A percentile compares a stretch with the other conserved stretches of the same genome.
phyloP scores from a whole-genome alignment of 2,329 filamentous ascomycete species.

The Fusarium sp. region DNA sequence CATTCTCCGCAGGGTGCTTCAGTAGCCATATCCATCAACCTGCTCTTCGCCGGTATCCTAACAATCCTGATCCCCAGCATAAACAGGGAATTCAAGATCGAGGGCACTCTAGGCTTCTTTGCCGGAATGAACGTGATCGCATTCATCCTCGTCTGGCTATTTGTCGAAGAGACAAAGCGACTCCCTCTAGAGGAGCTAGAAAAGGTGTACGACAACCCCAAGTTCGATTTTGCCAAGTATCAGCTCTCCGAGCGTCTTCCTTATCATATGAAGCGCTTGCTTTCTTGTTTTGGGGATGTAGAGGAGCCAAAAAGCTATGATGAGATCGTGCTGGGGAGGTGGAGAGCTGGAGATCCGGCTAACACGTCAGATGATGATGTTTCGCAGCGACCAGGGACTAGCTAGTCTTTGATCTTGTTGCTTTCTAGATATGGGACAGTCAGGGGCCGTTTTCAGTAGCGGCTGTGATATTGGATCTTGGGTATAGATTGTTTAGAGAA shows the following conservation, averaged over 20 bases:
- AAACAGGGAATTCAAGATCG: slow-evolving; percentile 39
- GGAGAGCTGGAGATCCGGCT: background rate
- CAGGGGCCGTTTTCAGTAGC: background rate
- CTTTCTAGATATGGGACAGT: background rate
- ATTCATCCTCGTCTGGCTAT: slow-evolving; percentile 55
- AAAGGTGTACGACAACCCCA: slow-evolving; percentile 41
- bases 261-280: slow-evolving; percentile 43
- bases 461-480: background rate
- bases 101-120: slow-evolving; percentile 53
- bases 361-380: background rate
- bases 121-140: slow-evolving; percentile 55
- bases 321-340: slow-evolving; percentile 8
- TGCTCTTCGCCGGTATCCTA: slow-evolving; percentile 57
- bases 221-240: slow-evolving; percentile 50
- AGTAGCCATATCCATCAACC: slow-evolving; percentile 57
- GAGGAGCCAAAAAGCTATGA: slow-evolving; percentile 10
- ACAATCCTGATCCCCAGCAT: slow-evolving; percentile 53
- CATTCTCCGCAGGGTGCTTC: slow-evolving; percentile 51
- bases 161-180: slow-evolving; percentile 58
- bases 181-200: slow-evolving; percentile 54
- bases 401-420: background rate
- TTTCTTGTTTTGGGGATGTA: background rate
- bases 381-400: background rate
- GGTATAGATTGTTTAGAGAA: background rate
- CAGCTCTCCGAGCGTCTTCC: slow-evolving; percentile 49